Evolutionary conservation across 2,329 filamentous ascomycete species (phyloP).

Genomic region (Sporothrix protearum): DNA sequence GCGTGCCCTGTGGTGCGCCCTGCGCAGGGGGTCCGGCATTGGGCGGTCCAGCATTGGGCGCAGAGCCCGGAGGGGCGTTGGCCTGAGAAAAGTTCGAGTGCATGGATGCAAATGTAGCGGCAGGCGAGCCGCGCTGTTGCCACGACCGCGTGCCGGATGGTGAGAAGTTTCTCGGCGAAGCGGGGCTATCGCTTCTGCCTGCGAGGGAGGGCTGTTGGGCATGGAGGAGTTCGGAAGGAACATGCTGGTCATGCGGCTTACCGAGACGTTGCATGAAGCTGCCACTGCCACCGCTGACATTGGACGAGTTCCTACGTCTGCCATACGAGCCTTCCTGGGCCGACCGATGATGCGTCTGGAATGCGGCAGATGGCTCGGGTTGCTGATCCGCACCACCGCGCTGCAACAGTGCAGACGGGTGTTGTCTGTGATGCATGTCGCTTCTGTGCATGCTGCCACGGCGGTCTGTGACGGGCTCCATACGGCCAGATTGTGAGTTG

Average conservation of each 20-base stretch:
- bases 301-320: slow-evolving; percentile 81
- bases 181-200: slow-evolving; percentile 49
- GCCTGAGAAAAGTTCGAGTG: neutral
- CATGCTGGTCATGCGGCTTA: slow-evolving; percentile 43
- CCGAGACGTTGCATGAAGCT: slow-evolving; percentile 58
- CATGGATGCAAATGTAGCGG: slow-evolving; percentile 21
- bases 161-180: slow-evolving; percentile 46
- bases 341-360: slow-evolving; percentile 71
- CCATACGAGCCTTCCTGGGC: slow-evolving; percentile 65
- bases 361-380: slow-evolving; percentile 78
- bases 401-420: slow-evolving; percentile 65
- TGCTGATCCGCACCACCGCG: slow-evolving; percentile 51
- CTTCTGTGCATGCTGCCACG: slow-evolving; percentile 62
- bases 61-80: neutral
- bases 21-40: neutral
- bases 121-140: slow-evolving; percentile 46
- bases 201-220: slow-evolving; percentile 49
- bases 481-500: slow-evolving; percentile 92
- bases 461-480: slow-evolving; percentile 81
- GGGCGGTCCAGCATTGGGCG: neutral
- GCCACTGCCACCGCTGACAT: slow-evolving; percentile 82
- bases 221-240: slow-evolving; percentile 43
- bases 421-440: slow-evolving; percentile 65
- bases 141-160: slow-evolving; percentile 40
- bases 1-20: neutral